Evolutionary conservation across 2,329 filamentous ascomycete species (phyloP), one percentile per base, ranked within the genome.

Genomic region (Arachnopeziza araneosa): DNA sequence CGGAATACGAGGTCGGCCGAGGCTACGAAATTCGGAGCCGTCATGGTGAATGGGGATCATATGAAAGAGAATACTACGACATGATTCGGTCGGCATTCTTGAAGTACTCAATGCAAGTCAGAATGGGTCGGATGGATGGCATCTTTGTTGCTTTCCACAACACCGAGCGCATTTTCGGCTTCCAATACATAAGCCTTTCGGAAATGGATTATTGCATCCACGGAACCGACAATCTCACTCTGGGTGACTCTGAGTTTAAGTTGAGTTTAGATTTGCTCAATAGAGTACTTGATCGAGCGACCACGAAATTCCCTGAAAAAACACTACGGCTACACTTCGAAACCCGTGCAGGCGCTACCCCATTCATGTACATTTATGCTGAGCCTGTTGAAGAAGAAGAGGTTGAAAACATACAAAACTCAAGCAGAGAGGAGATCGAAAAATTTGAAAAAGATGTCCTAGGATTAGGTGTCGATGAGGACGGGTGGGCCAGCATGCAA

Each of bases 91-190:
- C 93, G 1, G 95, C 93, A 0, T 93, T 99, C 76, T 79, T 99
- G 58, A 99, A 99, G 71, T 99, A 99, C 74, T 96, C 93, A 10
- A 80, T 99, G 30, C 95, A 99, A 75, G 96, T 93, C 26, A 90
- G 95, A 52, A 96, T 99, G 85, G 95, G 96, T 21, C 87, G 93
- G 55, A 99, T 99, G 96, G 93, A 99, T 71, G 95, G 95, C 57
- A 97, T 98, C 55, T 99, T 98, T 71, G 90, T 98, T 23, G 95
- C 95, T 1, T 99, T 87, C 72, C 95, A 99, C 78, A 99, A 99
- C 72, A 90, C 92, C 1, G 83, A 93, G 74, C 89, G 93, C 58
- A 96, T 99, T 55, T 99, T 99, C 72, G 95, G 95, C 6, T 99
- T 99, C 74, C 95, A 99, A 74, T 99, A 99, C 72, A 83, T 99